phyloP scores from a whole-genome alignment of 495 filamentous ascomycete species.

The Neurospora sp. region DNA sequence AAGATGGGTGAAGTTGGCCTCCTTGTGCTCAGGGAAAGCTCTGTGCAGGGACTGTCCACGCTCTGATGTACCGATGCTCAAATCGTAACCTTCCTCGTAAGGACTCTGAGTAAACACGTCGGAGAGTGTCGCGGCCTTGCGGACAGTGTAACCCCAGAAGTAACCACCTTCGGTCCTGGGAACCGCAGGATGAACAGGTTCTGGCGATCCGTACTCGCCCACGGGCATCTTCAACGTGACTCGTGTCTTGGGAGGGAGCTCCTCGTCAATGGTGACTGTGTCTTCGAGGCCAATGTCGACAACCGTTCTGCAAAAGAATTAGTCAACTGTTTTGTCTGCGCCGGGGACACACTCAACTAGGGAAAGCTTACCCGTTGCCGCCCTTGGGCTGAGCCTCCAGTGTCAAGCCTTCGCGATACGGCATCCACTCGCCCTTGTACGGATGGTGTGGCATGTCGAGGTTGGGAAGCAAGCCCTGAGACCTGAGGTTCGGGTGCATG shows the following conservation, averaged over 20 bases:
- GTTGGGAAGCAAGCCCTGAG: conserved; percentile 55
- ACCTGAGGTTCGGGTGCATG: conserved; percentile 57
- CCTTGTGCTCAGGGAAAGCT: conserved; percentile 32
- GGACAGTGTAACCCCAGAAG: conserved; percentile 66
- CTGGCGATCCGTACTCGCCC: conserved; percentile 27
- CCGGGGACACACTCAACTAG: not conserved
- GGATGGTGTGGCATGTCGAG: conserved; percentile 72
- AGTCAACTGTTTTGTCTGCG: not conserved
- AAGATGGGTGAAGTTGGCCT: conserved; percentile 51
- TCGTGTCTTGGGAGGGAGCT: conserved; percentile 49
- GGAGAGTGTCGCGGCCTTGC: conserved; percentile 48
- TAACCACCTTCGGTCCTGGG: conserved; percentile 60
- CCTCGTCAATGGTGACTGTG: conserved; percentile 40
- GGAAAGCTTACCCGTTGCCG: conserved; percentile 25
- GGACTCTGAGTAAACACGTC: conserved; percentile 55
- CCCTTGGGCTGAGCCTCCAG: conserved; percentile 22
- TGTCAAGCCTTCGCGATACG: conserved; percentile 63
- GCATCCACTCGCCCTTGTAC: conserved; percentile 52
- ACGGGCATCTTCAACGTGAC: conserved; percentile 55
- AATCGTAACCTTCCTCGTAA: conserved; percentile 54
- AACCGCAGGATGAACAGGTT: conserved; percentile 47
- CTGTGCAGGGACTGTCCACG: conserved; percentile 47
- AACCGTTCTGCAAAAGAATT: conserved; percentile 28
- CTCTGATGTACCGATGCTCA: conserved; percentile 67
- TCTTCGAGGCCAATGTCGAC: conserved; percentile 51